phyloP scores from a whole-genome alignment of 2,329 filamentous ascomycete genomes.

The Tolypocladium nubicola region DNA sequence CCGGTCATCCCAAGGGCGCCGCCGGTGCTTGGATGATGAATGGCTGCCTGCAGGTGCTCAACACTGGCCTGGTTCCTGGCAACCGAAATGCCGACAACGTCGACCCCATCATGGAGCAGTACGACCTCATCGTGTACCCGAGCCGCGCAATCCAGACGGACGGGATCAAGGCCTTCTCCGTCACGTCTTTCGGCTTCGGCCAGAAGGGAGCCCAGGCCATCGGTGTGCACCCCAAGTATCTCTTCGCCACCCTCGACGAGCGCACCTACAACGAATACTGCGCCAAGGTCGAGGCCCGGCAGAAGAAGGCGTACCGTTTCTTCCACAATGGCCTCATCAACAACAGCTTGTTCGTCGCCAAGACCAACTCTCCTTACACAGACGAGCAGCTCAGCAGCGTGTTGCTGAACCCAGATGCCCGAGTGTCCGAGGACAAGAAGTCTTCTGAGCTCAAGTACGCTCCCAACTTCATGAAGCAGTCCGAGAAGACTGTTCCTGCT shows the following conservation, averaged over 20 bases:
- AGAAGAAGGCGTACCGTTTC: conserved; percentile 98
- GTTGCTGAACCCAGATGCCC: conserved; percentile 87
- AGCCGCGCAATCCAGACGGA: conserved; percentile 94
- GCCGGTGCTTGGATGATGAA: conserved; percentile 99
- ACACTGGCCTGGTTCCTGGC: conserved; percentile 85
- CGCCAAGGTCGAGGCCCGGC: conserved; percentile 78
- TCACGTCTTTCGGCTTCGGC: conserved; percentile 98
- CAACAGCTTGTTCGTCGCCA: conserved; percentile 95
- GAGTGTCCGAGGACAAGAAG: conserved; percentile 80
- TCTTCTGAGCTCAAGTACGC: conserved; percentile 68
- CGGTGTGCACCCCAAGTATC: conserved; percentile 91
- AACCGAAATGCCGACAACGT: conserved; percentile 98
- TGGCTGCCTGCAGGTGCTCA: conserved; percentile 89
- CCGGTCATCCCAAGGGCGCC: conserved; percentile 97
- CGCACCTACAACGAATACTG: conserved; percentile 74
- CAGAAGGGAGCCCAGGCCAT: conserved; percentile 98
- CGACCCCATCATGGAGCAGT: conserved; percentile 92
- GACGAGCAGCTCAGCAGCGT: conserved; percentile 79
- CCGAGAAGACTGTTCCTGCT: conserved; percentile 40
- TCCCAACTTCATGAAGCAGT: conserved; percentile 54
- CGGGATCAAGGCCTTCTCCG: conserved; percentile 95
- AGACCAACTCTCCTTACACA: conserved; percentile 80
- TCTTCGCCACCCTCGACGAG: conserved; percentile 89
- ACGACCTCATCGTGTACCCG: conserved; percentile 95
- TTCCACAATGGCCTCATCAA: conserved; percentile 98